Evolutionary conservation across 208 protist species (phyloP).

Genomic region (Vickermania spadyakhi): DNA sequence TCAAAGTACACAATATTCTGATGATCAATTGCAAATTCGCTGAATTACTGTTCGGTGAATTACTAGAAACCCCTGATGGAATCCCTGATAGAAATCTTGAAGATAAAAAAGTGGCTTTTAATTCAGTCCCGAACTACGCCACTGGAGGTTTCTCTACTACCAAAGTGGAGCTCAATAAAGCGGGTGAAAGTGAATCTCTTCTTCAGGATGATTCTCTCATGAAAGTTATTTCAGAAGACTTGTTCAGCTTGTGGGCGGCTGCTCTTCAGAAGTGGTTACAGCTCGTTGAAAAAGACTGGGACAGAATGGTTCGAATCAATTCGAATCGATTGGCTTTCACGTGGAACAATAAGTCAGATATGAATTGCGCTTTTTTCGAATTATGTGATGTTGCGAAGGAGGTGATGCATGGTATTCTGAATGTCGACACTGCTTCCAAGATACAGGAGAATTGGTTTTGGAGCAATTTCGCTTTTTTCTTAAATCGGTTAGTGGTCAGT

Average conservation of each 20-base stretch:
- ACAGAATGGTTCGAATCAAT: conserved; percentile 19
- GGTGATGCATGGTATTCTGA: conserved; percentile 52
- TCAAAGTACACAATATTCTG: conserved; percentile 24
- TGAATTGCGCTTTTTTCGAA: conserved; percentile 84
- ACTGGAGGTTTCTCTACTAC: neutral
- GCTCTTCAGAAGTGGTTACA: conserved; percentile 46
- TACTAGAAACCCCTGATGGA: conserved; percentile 31
- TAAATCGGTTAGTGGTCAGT: conserved; percentile 26
- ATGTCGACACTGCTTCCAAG: conserved; percentile 31
- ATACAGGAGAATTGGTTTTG: conserved; percentile 66
- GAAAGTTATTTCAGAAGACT: conserved; percentile 21
- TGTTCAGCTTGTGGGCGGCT: conserved; percentile 55
- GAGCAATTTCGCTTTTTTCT: conserved; percentile 55
- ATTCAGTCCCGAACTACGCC: neutral
- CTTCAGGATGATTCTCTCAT: conserved; percentile 31
- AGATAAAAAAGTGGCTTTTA: conserved; percentile 19
- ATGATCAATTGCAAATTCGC: conserved; percentile 8
- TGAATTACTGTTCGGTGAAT: conserved; percentile 53
- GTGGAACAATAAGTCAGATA: conserved; percentile 78
- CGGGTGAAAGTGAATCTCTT: conserved; percentile 29
- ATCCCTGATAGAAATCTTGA: conserved; percentile 25
- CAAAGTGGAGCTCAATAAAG: conserved; percentile 14
- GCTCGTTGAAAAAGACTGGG: conserved; percentile 55
- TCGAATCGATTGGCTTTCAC: conserved; percentile 45
- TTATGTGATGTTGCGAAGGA: conserved; percentile 82